These are phyloP conservation scores for Fulvia fulva DNA, from an alignment of 2,329 filamentous ascomycete genomes.

Conservation along the genomic window DNA sequence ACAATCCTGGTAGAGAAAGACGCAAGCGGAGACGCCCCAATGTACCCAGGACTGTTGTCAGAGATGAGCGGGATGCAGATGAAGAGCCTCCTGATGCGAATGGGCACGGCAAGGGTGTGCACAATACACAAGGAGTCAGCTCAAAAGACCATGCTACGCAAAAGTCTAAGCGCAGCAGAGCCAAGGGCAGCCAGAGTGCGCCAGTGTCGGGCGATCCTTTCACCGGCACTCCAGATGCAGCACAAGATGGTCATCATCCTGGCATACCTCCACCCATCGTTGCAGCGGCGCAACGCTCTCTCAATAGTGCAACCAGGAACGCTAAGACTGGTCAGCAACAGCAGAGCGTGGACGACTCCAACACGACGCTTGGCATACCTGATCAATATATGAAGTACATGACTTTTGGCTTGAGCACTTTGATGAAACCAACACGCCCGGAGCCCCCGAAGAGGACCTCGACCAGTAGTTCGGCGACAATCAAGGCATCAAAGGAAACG, in stretches of 20 bases:
- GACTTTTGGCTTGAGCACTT: slow-evolving; percentile 43
- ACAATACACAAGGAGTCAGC: slow-evolving; percentile 4
- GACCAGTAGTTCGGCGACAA: slow-evolving; percentile 24
- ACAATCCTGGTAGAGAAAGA: slow-evolving; percentile 68
- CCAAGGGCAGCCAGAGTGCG: not conserved
- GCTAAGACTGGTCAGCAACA: slow-evolving; percentile 18
- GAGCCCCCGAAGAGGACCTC: slow-evolving; percentile 20
- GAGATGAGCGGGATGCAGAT: slow-evolving; percentile 6
- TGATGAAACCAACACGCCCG: slow-evolving; percentile 27
- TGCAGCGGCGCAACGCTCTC: slow-evolving; percentile 40
- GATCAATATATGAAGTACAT: slow-evolving; percentile 50
- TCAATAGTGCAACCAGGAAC: slow-evolving; percentile 40
- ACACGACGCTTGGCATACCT: slow-evolving; percentile 41
- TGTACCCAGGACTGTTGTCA: slow-evolving; percentile 9
- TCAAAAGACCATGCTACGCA: slow-evolving; percentile 9
- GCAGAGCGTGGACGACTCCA: slow-evolving; percentile 17
- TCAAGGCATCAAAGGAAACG: slow-evolving; percentile 14
- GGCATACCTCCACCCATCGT: slow-evolving; percentile 48
- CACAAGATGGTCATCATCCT: slow-evolving; percentile 24
- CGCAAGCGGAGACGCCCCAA: slow-evolving; percentile 44
- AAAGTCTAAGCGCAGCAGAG: not conserved
- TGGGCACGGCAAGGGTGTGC: not conserved
- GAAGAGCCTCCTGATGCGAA: slow-evolving; percentile 2
- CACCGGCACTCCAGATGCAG: slow-evolving; percentile 4
- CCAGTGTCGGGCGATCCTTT: not conserved